These are phyloP conservation scores for Casuarina equisetifolia DNA, from an alignment of 306 rosid species.

Conservation along the genomic window DNA sequence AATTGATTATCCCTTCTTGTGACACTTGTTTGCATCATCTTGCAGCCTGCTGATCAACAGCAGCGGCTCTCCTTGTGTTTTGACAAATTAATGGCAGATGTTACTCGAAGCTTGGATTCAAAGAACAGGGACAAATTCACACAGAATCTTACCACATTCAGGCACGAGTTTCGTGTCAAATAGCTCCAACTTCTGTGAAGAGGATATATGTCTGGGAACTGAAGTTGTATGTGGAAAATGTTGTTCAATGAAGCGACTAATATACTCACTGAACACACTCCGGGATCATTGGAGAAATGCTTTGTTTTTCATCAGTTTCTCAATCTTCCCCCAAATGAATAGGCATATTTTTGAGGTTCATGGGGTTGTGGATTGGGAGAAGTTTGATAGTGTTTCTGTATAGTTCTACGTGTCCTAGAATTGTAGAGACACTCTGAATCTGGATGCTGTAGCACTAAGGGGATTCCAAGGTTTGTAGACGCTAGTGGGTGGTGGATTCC, in stretches of 20 bases:
- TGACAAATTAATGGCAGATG: constrained; percentile 60
- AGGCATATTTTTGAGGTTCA: constrained; percentile 5
- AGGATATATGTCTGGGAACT: background rate
- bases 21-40: constrained; percentile 10
- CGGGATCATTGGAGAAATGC: constrained; percentile 4
- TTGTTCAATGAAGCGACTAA: constrained; percentile 1
- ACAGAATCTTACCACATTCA: constrained; percentile 54
- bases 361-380: constrained; percentile 20
- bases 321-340: constrained; percentile 7
- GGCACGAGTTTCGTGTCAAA: constrained; percentile 58
- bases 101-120: constrained; percentile 62
- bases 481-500: constrained; percentile 34
- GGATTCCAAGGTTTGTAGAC: constrained; percentile 23
- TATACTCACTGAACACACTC: background rate
- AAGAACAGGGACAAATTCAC: constrained; percentile 64
- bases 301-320: background rate
- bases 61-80: constrained; percentile 55
- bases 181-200: constrained; percentile 20
- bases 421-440: background rate
- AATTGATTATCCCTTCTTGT: background rate
- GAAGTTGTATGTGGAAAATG: background rate
- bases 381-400: constrained; percentile 19
- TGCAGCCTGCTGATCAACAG: constrained; percentile 60
- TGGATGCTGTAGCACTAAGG: constrained; percentile 9
- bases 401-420: constrained; percentile 12